Base-by-base conservation (phyloP, 2,329 filamentous ascomycete genomes). In the Diaporthe nobilis region DNA sequence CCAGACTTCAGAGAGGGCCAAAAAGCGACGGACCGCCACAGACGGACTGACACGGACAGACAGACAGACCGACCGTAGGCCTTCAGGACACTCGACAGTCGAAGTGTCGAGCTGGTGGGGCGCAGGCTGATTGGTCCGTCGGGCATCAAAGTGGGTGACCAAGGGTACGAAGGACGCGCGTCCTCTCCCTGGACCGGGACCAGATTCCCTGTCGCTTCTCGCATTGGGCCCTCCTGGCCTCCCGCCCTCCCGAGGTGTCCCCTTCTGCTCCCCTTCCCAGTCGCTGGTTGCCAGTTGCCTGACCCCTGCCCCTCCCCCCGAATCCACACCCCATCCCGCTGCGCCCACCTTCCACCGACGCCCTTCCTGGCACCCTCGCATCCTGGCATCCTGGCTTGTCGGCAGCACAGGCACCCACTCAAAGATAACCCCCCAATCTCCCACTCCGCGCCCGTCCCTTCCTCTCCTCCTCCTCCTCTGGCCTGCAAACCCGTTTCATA, bases 351-450 rank as follows among this genome's bases (percentile, higher is more conserved):
- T 39, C 28, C 44, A 51, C 31, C 28, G 63, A 37, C 28, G 47
- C 44, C 63, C 44, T 37, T 68, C 44, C 63, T 53, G 47, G 44
- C 42, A 49, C 31, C 63, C 34, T 39, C 13, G 34, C 34, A n/a
- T 15, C 57, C 17, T 42, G 34, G 22, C 57, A 39, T 57, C 67
- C 71, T 37, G 39, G 47, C 44, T 22, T n/a, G 44, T 25, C 53
- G 42, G 58, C 57, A 72, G 37, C 71, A 72, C 57, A 61, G 71
- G 71, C 58, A 72, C 71, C 70, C 71, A 68, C 63, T 51, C 63
- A 39, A 53, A 63, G 57, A 61, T 51, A 72, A 61, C 53, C 71
- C 71, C 57, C 71, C 71, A 72, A 61, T 61, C 71, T 63, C 57
- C 57, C 57, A 39, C 47, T 61, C 70, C 55, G 70, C 12, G 31